phyloP scores from a whole-genome alignment of 2,329 filamentous ascomycete species.

The Lasiodiplodia sp. region DNA sequence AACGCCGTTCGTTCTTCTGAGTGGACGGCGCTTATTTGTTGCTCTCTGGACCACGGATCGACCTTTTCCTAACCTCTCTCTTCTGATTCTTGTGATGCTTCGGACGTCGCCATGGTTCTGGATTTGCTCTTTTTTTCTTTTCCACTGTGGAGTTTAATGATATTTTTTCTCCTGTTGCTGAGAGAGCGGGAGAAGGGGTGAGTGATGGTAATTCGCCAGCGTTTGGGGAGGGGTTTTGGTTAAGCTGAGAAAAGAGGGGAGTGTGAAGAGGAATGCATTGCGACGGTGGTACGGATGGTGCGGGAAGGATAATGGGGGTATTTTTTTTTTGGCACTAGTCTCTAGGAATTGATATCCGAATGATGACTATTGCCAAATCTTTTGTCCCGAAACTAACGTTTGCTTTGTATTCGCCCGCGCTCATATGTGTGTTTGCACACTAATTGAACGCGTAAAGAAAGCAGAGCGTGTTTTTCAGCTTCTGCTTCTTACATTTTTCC shows the following conservation, averaged over 20 bases:
- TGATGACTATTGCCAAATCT: background rate
- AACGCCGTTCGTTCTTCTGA: background rate
- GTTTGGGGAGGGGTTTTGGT: background rate
- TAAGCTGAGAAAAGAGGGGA: background rate
- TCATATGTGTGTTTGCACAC: background rate
- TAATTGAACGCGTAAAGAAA: background rate
- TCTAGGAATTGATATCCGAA: background rate
- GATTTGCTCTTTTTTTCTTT: background rate
- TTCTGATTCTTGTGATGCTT: background rate
- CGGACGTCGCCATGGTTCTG: constrained; percentile 1
- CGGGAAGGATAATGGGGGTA: background rate
- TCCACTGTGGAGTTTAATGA: background rate
- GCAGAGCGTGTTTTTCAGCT: background rate
- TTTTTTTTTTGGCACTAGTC: background rate
- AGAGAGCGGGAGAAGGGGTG: background rate
- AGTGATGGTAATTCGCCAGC: background rate
- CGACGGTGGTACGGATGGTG: background rate
- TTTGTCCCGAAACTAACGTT: background rate
- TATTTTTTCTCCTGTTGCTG: background rate
- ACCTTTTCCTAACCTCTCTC: background rate
- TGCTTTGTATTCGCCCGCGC: no score
- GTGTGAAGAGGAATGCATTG: background rate
- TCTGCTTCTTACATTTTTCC: background rate
- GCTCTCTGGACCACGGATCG: background rate
- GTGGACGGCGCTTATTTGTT: background rate